A percentile compares a stretch with the other conserved stretches of the same genome.
phyloP scores from a whole-genome alignment of 2,329 filamentous ascomycete species.

The Aspergillus quadricinctus region DNA sequence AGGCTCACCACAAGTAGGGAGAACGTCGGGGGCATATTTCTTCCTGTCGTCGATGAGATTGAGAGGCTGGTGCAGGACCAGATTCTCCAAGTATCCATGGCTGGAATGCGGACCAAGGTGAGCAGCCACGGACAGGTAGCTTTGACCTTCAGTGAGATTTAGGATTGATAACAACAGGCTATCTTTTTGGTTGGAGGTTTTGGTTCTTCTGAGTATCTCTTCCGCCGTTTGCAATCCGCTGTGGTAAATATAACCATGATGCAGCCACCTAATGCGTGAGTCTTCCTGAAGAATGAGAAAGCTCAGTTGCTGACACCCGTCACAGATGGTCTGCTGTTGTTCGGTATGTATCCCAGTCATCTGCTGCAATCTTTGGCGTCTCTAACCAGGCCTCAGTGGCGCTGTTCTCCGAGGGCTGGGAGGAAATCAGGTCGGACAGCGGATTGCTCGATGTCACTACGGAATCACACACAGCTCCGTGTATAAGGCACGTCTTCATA shows the following conservation, averaged over 20 bases:
- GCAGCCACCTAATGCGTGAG: conserved; percentile 28
- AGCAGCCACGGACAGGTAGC: background rate
- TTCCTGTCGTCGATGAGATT: conserved; percentile 24
- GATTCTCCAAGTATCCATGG: conserved; percentile 3
- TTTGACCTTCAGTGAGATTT: background rate
- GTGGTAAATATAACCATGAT: conserved; percentile 27
- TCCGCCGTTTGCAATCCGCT: conserved; percentile 19
- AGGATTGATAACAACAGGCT: conserved; percentile 8
- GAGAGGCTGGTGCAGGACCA: conserved; percentile 22
- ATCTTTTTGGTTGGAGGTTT: conserved; percentile 40
- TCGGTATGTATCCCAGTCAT: conserved; percentile 10
- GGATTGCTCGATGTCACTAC: conserved; percentile 19
- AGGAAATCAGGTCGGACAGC: conserved; percentile 19
- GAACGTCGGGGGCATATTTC: conserved; percentile 23
- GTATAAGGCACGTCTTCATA: conserved; percentile 1
- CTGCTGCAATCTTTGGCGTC: background rate
- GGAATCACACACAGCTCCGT: accelerated
- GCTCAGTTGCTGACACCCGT: background rate
- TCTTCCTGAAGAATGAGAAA: background rate
- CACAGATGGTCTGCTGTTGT: conserved; percentile 25
- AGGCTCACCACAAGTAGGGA: conserved; percentile 8
- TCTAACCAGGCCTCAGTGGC: conserved; percentile 10
- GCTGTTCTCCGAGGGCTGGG: conserved; percentile 22
- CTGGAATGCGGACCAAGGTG: conserved; percentile 6
- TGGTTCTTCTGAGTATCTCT: conserved; percentile 35